Evolutionary conservation across 805 yeast species (phyloP), one percentile per base, ranked within the genome.

Genomic region (Starmerella floricola): DNA sequence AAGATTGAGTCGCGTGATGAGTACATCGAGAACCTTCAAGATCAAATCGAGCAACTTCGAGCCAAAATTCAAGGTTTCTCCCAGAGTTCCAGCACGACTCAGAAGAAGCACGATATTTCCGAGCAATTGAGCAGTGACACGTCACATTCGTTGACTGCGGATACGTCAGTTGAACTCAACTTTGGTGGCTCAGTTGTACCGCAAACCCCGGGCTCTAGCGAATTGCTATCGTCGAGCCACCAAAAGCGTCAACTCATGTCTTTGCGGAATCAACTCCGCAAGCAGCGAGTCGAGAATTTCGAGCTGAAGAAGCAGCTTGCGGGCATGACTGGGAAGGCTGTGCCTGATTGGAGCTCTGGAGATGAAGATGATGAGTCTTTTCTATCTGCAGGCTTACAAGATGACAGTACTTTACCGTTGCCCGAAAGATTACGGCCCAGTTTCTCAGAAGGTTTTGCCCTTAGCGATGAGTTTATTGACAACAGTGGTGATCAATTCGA

Each of bases 221-320:
- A 39, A 16, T 26, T 44, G 34, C 44, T 40, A 11, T 24, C 34
- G 12, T 15, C 30, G 20, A 24, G 41, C 8, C 40, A 36, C 16
- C 38, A 29, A 8, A 20, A 29, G 24, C 31, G 29, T 3, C 38
- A 37, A 15, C 35, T 24, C 30, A 32, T 27, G 8, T 13, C 38
- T 10, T 16, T 23, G 13, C 31, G 40, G 4, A 27, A 23, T 11
- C 44, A 33, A 4, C 24, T 40, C 18, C 36, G 31, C 13, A 35
- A 37, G 21, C 38, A 33, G 33, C 31, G 47, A 5, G 23, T 37
- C 23, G 49, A 44, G 34, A 46, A 38, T n/a, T 18, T 35, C 26
- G 31, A 37, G 21, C 39, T 40, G 6, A 39, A 39, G 3, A 32
- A 31, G 16, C 28, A 30, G 31, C 34, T 44, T 13, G 44, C 47